Base-by-base conservation (phyloP, 2,329 filamentous ascomycete species). In the Purpureocillium takamizusanense region DNA sequence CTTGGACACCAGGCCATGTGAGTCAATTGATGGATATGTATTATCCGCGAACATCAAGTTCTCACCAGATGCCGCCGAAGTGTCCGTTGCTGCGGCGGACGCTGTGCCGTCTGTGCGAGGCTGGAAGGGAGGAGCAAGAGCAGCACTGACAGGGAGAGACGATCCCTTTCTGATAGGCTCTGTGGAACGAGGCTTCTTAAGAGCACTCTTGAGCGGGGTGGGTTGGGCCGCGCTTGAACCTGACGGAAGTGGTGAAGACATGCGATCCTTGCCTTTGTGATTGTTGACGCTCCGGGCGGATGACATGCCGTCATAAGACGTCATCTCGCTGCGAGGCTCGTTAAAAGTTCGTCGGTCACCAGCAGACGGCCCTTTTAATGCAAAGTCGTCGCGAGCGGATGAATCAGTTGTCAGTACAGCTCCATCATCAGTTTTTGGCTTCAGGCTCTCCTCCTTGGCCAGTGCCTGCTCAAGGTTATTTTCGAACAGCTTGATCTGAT, bases 401-500 rank as follows among this genome's bases (percentile, higher is more conserved):
- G 33, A 35, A 4, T 47, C 50, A 31, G 41, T 39, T 31, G 34
- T 45, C 25, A 36, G 47, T 13, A 50, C 47, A 7, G 51, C 46
- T 13, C 46, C 51, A 31, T 50, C 46, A 17, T 60, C 53, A 23
- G 47, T 27, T 38, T 61, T 64, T 23, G 63, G 59, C 41, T 69
- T 67, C 36, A 67, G 55, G 7, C 46, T 46, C 9, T 62, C 59
- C 48, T 78, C 74, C 38, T 62, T 63, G 13, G 58, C 58, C 4
- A 67, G 49, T 44, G 77, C 71, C 13, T 52, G 52, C 32, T 66
- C 55, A 28, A 67, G 56, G 15, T 63, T 63, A 21, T 55, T 55
- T 47, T 76, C 70, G 41, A 78, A 76, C 32, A 68, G 60, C 18
- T 59, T 53, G 40, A 78, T 69, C 25, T 66, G 65, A 16, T 61